A percentile compares a stretch with the other conserved stretches of the same genome.
These are phyloP conservation scores for Wickerhamomyces xylosicus DNA, from an alignment of 805 yeast species.

Conservation along the genomic window DNA sequence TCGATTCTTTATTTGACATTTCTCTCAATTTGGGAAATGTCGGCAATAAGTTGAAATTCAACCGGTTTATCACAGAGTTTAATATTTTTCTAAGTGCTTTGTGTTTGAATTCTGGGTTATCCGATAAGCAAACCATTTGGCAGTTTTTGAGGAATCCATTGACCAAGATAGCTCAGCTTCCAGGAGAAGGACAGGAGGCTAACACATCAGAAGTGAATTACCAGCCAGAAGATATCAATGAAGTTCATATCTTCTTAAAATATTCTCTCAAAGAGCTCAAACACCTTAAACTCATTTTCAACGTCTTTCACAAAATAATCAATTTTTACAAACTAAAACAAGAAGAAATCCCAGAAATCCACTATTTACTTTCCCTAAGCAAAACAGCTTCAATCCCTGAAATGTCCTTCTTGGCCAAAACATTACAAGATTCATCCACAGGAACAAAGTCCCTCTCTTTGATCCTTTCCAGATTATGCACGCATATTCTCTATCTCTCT, in stretches of 20 bases:
- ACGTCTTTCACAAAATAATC: slow-evolving; percentile 27
- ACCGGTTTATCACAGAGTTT: slow-evolving; percentile 35
- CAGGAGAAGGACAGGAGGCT: no score
- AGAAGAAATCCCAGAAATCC: slow-evolving; percentile 12
- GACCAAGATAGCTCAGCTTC: no score
- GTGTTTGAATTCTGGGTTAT: slow-evolving; percentile 25
- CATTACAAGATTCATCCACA: slow-evolving; percentile 7
- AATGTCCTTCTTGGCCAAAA: slow-evolving; percentile 9
- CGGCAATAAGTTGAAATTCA: slow-evolving; percentile 33
- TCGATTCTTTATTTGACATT: slow-evolving; percentile 13
- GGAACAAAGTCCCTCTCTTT: no score
- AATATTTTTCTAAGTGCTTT: slow-evolving; percentile 39
- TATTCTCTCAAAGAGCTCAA: slow-evolving; percentile 35
- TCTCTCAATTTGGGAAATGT: slow-evolving; percentile 16
- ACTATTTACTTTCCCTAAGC: slow-evolving; percentile 5
- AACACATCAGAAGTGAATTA: slow-evolving; percentile 2
- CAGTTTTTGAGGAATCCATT: slow-evolving; percentile 21
- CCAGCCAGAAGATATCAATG: slow-evolving; percentile 29
- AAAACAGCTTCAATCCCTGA: slow-evolving; percentile 7
- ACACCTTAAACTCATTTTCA: slow-evolving; percentile 20
- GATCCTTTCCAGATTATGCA: slow-evolving; percentile 9
- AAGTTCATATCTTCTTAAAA: slow-evolving; percentile 37
- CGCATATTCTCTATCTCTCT: slow-evolving; percentile 12
- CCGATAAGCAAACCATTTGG: slow-evolving; percentile 29
- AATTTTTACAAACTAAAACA: slow-evolving; percentile 18